A percentile compares a stretch with the other conserved stretches of the same genome.
Conservation (phyloP, 2,329 filamentous ascomycete genomes). For the Neocucurbitaria cava region DNA sequence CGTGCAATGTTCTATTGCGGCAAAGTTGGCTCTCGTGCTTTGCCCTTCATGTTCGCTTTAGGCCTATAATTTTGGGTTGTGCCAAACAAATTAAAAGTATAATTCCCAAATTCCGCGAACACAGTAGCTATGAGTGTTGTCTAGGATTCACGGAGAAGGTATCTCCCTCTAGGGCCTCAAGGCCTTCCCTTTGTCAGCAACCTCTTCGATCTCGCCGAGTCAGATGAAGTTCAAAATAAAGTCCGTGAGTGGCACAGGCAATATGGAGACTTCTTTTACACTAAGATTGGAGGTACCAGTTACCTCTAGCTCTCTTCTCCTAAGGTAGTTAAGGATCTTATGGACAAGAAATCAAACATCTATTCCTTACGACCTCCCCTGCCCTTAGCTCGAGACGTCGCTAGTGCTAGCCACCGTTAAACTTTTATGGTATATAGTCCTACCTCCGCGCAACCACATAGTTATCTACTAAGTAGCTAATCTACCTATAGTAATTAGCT, state of each 20-base stretch:
- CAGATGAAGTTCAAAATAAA: not conserved
- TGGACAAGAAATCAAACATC: slow-evolving; percentile 12
- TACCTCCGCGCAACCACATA: too few relatives aligned
- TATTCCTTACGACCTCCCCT: slow-evolving; percentile 15
- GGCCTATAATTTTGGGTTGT: not conserved
- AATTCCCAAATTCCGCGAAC: not conserved
- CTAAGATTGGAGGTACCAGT: slow-evolving; percentile 13
- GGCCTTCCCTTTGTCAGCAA: slow-evolving; percentile 1
- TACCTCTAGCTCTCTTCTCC: slow-evolving; percentile 16
- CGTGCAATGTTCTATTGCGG: too few relatives aligned
- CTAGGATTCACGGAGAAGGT: slow-evolving; percentile 1
- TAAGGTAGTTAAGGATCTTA: slow-evolving; percentile 16
- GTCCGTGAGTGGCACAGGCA: slow-evolving; percentile 4
- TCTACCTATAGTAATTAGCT: too few relatives aligned
- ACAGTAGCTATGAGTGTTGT: not conserved
- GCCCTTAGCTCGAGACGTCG: slow-evolving; percentile 16
- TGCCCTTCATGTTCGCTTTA: not conserved
- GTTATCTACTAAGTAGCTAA: too few relatives aligned
- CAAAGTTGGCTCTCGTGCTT: too few relatives aligned
- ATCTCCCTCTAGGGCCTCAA: not conserved
- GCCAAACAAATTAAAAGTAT: not conserved
- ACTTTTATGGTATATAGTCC: slow-evolving; percentile 1
- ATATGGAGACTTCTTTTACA: slow-evolving; percentile 16
- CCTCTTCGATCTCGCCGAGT: not conserved
- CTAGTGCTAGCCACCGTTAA: slow-evolving; percentile 1